phyloP scores from a whole-genome alignment of 2,329 filamentous ascomycete genomes.

The Podosphaera leucotricha region DNA sequence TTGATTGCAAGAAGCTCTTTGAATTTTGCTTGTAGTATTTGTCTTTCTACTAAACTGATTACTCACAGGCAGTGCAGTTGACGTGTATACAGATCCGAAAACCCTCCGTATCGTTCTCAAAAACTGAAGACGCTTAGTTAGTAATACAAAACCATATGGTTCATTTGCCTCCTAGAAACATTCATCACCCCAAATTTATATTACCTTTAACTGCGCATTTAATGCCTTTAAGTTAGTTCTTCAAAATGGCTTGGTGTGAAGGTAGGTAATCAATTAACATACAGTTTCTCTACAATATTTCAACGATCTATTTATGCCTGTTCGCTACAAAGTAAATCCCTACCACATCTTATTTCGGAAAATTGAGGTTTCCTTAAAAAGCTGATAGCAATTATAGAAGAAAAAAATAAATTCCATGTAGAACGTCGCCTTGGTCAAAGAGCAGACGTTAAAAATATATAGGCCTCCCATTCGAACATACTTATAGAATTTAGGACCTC shows the following conservation, averaged over 20 bases:
- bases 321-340: too few species aligned
- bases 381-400: too few species aligned
- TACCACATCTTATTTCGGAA: too few species aligned
- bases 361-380: too few species aligned
- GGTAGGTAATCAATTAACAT: too few species aligned
- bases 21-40: constrained; percentile 1
- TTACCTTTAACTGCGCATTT: neutral
- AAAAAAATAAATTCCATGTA: too few species aligned
- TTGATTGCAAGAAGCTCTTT: constrained; percentile 8
- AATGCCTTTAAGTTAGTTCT: neutral
- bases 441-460: too few species aligned
- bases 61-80: constrained; percentile 10
- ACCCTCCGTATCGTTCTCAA: neutral
- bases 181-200: neutral
- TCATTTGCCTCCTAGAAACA: neutral
- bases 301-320: too few species aligned
- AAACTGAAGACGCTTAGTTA: neutral
- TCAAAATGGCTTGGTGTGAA: too few species aligned
- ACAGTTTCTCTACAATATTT: too few species aligned
- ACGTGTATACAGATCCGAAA: constrained; percentile 5
- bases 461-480: neutral
- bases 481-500: neutral
- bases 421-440: too few species aligned
- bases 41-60: constrained; percentile 9
- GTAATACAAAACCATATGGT: neutral